Evolutionary conservation across 306 rosid species (phyloP), one percentile per base, ranked within the genome.

Genomic region (Quillaja saponaria): DNA sequence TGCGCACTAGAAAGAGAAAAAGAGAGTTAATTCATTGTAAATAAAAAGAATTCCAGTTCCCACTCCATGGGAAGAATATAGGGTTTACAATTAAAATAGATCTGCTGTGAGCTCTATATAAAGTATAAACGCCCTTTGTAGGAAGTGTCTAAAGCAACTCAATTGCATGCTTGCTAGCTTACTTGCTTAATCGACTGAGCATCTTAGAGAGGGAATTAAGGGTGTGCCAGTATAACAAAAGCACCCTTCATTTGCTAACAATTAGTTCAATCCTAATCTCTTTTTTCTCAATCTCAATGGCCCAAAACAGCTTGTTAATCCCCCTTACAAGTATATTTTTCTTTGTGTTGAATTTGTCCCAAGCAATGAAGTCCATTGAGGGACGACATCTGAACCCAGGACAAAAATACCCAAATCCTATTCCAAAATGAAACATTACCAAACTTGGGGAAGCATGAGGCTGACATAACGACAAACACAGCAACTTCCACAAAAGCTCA

Each of bases 371-470:
- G 14, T 56, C 61, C 21, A 39, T 46, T 0, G 69, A 80, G 37
- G 85, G 80, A 61, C 61, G 94, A 44, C 19, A 19, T 35, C 71
- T 86, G 34, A 76, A 69, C 44, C 55, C 40, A 7, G 65, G 56
- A 49, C 21, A 60, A 54, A 33, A 53, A 18, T 9, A 49, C 13
- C 40, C 12, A 67, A 35, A 38, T 57, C 59, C 35, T 39, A 10
- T 68, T 19, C 16, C 63, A 41, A 40, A n/a, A 21, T 11, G 39
- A 41, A 20, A 21, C 51, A 18, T 1, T 6, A n/a, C n/a, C n/a
- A 10, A 59, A 7, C 14, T 8, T n/a, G 1, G 13, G 0, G 5
- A 51, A 55, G 28, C 16, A 34, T 0, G 62, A 51, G 16, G 31
- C 34, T 16, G 45, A 10, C 8, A 17, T 59, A 21, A 28, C 46